Conservation (phyloP, 2,329 filamentous ascomycete species). For the Dactylonectria macrodidyma region DNA sequence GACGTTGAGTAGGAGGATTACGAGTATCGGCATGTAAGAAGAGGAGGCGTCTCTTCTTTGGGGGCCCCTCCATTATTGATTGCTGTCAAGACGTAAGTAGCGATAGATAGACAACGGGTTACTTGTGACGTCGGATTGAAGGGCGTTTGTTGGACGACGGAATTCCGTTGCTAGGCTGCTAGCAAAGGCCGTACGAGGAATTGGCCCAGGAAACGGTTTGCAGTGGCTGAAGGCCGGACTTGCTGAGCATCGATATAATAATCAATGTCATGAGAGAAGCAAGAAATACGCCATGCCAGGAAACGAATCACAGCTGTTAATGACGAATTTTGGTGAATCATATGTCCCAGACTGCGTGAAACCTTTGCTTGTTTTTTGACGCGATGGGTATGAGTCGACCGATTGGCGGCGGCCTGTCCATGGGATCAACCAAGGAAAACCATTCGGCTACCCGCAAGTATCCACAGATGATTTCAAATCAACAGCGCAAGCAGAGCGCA, state of each 20-base stretch:
- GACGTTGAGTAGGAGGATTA: neutral
- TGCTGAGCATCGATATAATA: neutral
- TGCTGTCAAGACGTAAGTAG: neutral
- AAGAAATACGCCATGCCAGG: neutral
- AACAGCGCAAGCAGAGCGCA: slow-evolving; percentile 17
- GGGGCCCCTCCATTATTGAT: neutral
- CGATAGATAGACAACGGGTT: neutral
- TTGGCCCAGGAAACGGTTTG: neutral
- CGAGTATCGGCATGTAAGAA: slow-evolving; percentile 11
- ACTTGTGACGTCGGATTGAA: neutral
- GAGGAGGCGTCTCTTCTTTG: slow-evolving; percentile 10
- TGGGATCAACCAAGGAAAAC: too few species aligned
- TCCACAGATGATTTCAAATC: slow-evolving; percentile 12
- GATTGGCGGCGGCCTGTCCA: too few species aligned
- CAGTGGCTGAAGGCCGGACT: neutral
- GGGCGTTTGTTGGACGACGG: neutral
- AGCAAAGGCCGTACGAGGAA: neutral
- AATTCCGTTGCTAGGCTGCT: neutral
- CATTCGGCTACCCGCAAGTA: too few species aligned
- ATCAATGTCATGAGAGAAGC: neutral
- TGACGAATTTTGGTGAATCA: neutral
- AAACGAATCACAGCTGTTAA: neutral
- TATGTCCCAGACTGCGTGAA: neutral
- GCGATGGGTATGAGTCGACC: neutral
- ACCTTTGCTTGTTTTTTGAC: neutral